Conservation (phyloP, 2,329 filamentous ascomycete species). For the Aciculosporium take region DNA sequence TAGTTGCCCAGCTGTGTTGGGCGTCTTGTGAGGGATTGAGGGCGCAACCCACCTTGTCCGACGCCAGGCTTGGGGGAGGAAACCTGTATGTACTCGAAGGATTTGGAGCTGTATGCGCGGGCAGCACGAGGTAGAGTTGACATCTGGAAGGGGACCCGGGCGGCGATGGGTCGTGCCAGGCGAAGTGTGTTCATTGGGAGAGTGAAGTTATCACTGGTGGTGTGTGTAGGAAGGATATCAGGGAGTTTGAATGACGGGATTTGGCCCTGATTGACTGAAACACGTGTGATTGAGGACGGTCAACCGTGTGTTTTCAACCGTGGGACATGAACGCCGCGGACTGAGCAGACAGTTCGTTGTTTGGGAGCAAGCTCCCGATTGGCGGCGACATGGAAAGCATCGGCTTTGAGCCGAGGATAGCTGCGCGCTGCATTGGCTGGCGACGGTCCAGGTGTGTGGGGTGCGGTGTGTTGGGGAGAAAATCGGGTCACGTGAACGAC, state of each 20-base stretch:
- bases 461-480: too few relatives aligned
- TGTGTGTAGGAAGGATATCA: not conserved
- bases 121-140: conserved; percentile 41
- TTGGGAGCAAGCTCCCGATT: not conserved
- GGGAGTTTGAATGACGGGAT: not conserved
- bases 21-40: not conserved
- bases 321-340: not conserved
- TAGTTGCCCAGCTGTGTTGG: not conserved
- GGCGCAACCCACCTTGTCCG: conserved; percentile 53
- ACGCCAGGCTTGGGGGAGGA: conserved; percentile 80
- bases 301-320: not conserved
- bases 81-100: conserved; percentile 71
- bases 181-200: conserved; percentile 38
- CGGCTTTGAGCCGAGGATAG: conserved; percentile 17
- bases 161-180: conserved; percentile 44
- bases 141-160: conserved; percentile 32
- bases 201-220: not conserved
- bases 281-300: not conserved
- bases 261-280: not conserved
- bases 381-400: conserved; percentile 14
- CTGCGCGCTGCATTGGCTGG: not conserved
- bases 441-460: not conserved
- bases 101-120: conserved; percentile 37
- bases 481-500: too few relatives aligned
- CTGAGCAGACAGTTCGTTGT: not conserved